Conservation (phyloP, 148 eudicot genomes). For the Chenopodium album region DNA sequence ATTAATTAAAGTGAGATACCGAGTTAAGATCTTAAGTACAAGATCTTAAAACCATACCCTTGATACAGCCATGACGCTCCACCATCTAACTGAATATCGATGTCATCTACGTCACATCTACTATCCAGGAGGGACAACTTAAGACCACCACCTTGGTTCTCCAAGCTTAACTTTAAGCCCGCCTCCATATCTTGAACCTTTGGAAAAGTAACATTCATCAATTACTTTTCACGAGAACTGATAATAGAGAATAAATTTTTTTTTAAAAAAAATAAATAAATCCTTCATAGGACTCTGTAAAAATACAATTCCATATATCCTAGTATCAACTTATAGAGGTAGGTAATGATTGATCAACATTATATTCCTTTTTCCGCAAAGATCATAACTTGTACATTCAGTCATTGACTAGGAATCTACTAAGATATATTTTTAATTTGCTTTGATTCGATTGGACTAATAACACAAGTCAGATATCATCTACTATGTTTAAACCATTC, state of each 20-base stretch:
- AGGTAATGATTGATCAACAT: not conserved
- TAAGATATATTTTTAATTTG: not conserved
- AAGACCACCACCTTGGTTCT: constrained; percentile 54
- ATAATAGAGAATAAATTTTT: not conserved
- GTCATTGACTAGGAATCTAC: not conserved
- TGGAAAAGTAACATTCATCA: constrained; percentile 32
- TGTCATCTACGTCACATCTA: constrained; percentile 64
- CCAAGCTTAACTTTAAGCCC: constrained; percentile 53
- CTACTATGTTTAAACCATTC: not conserved
- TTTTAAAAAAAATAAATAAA: not conserved
- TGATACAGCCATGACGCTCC: constrained; percentile 99
- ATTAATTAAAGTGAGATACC: not conserved
- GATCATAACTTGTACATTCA: not conserved
- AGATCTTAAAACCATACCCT: constrained; percentile 52
- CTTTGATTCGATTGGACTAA: not conserved
- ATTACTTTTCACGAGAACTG: constrained; percentile 7
- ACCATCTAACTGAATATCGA: constrained; percentile 66
- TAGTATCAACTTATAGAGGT: not conserved
- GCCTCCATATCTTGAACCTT: constrained; percentile 92
- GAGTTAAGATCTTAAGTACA: constrained; percentile 1
- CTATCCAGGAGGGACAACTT: constrained; percentile 60
- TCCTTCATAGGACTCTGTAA: not conserved
- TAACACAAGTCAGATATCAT: not conserved
- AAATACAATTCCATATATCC: too few species aligned
- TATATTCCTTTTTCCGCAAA: not conserved